These are phyloP conservation scores for Beauveria pseudobassiana DNA, from an alignment of 2,329 filamentous ascomycete species.

Conservation along the genomic window DNA sequence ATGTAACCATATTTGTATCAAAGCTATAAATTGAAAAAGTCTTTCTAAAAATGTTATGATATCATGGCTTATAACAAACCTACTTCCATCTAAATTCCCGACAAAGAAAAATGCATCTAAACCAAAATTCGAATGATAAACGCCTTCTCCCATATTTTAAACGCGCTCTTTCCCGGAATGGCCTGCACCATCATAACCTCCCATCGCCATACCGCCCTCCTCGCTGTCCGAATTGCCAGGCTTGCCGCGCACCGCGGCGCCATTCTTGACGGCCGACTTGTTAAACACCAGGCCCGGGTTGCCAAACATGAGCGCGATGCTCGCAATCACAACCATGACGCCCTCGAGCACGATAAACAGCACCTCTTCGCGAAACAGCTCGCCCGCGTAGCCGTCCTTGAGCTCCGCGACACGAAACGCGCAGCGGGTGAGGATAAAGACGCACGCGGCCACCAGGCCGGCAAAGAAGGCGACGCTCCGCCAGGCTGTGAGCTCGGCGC, in stretches of 20 bases:
- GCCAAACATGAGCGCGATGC: conserved; percentile 29
- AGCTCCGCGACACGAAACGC: conserved; percentile 60
- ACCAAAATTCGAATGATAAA: neutral
- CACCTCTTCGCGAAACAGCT: neutral
- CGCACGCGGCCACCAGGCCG: conserved; percentile 45
- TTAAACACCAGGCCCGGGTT: conserved; percentile 35
- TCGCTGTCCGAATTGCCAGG: conserved; percentile 15
- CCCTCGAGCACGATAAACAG: conserved; percentile 9
- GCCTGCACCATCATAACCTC: neutral
- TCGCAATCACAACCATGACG: conserved; percentile 29
- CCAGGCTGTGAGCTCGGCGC: conserved; percentile 18
- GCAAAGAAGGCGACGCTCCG: conserved; percentile 38
- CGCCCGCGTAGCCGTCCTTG: conserved; percentile 51
- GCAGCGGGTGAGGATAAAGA: conserved; percentile 55
- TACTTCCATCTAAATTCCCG: neutral
- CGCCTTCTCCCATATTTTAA: neutral
- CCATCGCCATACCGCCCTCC: conserved; percentile 17
- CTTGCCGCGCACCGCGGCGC: conserved; percentile 7
- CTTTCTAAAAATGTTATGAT: neutral
- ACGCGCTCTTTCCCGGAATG: neutral
- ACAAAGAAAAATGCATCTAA: neutral
- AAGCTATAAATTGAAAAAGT: too few relatives aligned
- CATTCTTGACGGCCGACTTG: neutral
- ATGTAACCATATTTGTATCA: too few relatives aligned
- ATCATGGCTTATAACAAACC: neutral